Evolutionary conservation across 1,139 yeast genomes (phyloP).

Genomic region (Lodderomyces parapsilosis): DNA sequence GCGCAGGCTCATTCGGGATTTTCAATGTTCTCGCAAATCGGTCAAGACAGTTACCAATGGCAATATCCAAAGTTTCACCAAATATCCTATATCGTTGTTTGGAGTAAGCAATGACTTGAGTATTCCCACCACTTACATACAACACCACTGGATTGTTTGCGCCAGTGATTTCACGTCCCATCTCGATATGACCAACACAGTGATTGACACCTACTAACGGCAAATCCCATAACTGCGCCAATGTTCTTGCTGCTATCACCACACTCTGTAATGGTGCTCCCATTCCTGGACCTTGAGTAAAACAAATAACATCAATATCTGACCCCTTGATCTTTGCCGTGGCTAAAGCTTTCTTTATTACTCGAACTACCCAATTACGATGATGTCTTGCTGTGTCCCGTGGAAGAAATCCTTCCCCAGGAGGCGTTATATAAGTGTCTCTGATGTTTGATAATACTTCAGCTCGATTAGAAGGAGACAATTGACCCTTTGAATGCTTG

Average conservation of each 20-base stretch:
- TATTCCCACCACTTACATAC: conserved; percentile 97
- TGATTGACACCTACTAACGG: conserved; percentile 96
- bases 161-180: conserved; percentile 98
- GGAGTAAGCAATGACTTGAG: conserved; percentile 96
- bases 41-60: conserved; percentile 95
- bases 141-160: conserved; percentile 94
- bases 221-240: conserved; percentile 74
- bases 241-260: conserved; percentile 87
- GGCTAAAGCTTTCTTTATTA: conserved; percentile 62
- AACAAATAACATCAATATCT: conserved; percentile 87
- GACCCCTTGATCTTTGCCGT: conserved; percentile 57
- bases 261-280: conserved; percentile 97
- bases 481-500: conserved; percentile 60
- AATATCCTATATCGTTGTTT: conserved; percentile 90
- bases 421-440: conserved; percentile 94
- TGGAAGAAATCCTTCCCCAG: conserved; percentile 97
- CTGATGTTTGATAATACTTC: conserved; percentile 81
- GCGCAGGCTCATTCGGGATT: conserved; percentile 92
- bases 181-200: conserved; percentile 96
- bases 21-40: conserved; percentile 88
- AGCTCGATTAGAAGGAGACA: conserved; percentile 58
- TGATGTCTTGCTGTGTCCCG: conserved; percentile 97
- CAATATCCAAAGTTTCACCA: conserved; percentile 96
- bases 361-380: conserved; percentile 88
- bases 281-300: conserved; percentile 99